A percentile compares a stretch with the other conserved stretches of the same genome.
phyloP scores from a whole-genome alignment of 345 rosid species.

The Sisymbrium irio region DNA sequence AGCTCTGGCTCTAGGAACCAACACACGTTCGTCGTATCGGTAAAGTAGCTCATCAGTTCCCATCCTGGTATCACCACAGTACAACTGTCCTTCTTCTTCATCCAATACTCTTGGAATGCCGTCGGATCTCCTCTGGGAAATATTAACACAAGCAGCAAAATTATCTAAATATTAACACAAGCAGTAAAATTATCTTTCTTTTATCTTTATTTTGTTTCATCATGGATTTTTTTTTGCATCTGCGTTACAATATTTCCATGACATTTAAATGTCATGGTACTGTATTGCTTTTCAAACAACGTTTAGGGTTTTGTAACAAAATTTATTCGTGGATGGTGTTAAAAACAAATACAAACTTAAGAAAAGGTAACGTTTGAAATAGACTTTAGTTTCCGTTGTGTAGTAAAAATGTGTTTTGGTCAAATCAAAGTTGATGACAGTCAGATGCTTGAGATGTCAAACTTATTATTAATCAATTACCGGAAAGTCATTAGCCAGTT shows the following conservation, averaged over 20 bases:
- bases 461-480: background rate
- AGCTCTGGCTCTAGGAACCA: conserved; percentile 78
- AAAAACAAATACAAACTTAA: background rate
- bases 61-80: conserved; percentile 50
- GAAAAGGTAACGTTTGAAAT: background rate
- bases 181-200: background rate
- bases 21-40: conserved; percentile 48
- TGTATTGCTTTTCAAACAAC: background rate
- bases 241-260: background rate
- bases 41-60: conserved; percentile 83
- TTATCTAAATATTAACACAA: background rate
- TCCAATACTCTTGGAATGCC: conserved; percentile 66
- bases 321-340: background rate
- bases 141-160: background rate
- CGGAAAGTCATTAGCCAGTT: background rate
- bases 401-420: background rate
- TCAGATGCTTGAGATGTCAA: background rate
- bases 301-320: background rate
- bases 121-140: conserved; percentile 74
- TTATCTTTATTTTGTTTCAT: background rate
- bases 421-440: background rate
- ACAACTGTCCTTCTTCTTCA: conserved; percentile 49
- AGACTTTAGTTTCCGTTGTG: background rate
- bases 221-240: background rate
- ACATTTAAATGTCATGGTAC: background rate